These are phyloP conservation scores for Moniliella sp. DNA, from an alignment of 1,284 basidiomycete species.

Conservation along the genomic window DNA sequence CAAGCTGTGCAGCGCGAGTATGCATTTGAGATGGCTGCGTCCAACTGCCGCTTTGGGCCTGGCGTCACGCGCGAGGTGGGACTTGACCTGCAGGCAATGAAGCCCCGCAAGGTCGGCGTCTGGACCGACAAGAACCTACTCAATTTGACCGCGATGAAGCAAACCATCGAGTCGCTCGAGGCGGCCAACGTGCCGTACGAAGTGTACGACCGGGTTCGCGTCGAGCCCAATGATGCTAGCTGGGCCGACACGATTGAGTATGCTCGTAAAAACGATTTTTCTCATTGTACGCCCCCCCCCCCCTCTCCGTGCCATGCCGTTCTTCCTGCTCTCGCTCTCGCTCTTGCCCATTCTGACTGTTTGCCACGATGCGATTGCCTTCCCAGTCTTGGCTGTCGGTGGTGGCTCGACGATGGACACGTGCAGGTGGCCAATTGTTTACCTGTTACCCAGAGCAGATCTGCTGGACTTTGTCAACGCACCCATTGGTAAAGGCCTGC, in stretches of 20 bases:
- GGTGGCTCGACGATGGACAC: slow-evolving; percentile 91
- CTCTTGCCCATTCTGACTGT: too few relatives aligned
- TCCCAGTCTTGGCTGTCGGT: slow-evolving; percentile 42
- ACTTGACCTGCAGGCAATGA: slow-evolving; percentile 48
- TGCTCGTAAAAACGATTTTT: slow-evolving; percentile 63
- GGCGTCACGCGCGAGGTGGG: slow-evolving; percentile 50
- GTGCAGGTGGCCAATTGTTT: slow-evolving; percentile 65
- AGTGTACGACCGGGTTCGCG: slow-evolving; percentile 59
- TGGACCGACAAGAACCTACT: slow-evolving; percentile 74
- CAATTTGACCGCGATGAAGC: slow-evolving; percentile 56
- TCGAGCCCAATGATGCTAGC: slow-evolving; percentile 64
- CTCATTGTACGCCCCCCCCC: slow-evolving; percentile 51
- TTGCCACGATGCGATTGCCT: too few relatives aligned
- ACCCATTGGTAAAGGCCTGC: slow-evolving; percentile 72
- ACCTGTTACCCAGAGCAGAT: slow-evolving; percentile 72
- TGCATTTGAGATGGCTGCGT: slow-evolving; percentile 86
- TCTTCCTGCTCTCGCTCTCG: too few relatives aligned
- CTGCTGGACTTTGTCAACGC: slow-evolving; percentile 83
- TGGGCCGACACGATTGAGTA: slow-evolving; percentile 65
- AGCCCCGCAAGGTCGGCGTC: slow-evolving; percentile 52
- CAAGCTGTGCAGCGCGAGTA: slow-evolving; percentile 56
- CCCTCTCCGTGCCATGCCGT: too few relatives aligned
- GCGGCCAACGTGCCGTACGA: slow-evolving; percentile 55
- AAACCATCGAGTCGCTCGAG: slow-evolving; percentile 60
- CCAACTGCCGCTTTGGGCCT: slow-evolving; percentile 44